Evolutionary conservation across 2,329 filamentous ascomycete genomes (phyloP).

Genomic region (Botrytis pseudocinerea): DNA sequence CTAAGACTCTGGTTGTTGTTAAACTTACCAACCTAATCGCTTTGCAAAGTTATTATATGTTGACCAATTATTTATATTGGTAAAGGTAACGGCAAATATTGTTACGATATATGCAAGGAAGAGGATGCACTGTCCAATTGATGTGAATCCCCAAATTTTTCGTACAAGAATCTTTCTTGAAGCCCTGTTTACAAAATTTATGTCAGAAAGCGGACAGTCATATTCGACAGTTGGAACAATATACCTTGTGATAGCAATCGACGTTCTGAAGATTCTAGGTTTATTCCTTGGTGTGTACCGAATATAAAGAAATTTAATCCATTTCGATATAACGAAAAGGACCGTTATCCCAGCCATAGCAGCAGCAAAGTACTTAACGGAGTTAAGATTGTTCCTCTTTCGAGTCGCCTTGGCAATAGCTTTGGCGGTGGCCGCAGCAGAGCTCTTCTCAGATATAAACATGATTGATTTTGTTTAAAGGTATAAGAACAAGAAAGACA

Average conservation of each 20-base stretch:
- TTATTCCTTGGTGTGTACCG: conserved; percentile 28
- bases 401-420: background rate
- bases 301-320: conserved; percentile 31
- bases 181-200: background rate
- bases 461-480: background rate
- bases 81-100: background rate
- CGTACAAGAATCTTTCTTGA: background rate
- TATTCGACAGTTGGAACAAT: background rate
- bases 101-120: background rate
- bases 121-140: background rate
- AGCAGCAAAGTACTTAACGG: conserved; percentile 30
- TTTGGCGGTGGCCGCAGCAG: background rate
- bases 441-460: background rate
- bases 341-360: conserved; percentile 31
- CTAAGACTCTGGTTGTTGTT: background rate
- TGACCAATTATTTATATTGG: background rate
- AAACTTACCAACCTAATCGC: background rate
- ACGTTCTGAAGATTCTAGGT: conserved; percentile 27
- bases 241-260: conserved; percentile 30
- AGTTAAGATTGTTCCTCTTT: background rate
- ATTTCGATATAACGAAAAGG: conserved; percentile 32
- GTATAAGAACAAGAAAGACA: background rate
- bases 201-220: background rate
- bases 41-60: background rate
- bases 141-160: background rate